Base-by-base conservation (phyloP, 2,329 filamentous ascomycete species). In the Spiromastix sp. region DNA sequence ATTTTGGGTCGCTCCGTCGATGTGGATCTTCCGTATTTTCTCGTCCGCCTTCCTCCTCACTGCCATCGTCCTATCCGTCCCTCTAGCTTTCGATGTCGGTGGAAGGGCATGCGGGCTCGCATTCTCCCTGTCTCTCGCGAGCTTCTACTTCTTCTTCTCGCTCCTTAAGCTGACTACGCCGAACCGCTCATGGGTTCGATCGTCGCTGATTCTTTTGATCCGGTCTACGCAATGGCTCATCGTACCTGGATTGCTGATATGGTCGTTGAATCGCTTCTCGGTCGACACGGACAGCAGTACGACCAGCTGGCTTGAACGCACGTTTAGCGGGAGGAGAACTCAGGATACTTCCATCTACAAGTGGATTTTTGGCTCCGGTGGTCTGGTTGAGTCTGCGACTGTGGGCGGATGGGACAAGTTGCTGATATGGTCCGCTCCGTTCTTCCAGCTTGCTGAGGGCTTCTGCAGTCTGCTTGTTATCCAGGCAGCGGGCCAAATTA, bases 391-490 rank as follows among this genome's bases (percentile, higher is more conserved):
- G 65, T 80, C 74, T 21, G 64, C 82, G 41, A 80, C 83, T 15
- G 74, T 96, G 43, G 86, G 86, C 19, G 75, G 74, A 35, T 98
- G 91, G 91, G 86, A 95, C 56, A 86, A 80, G 55, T 66, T 85
- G 32, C 63, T 98, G 60, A 74, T 80, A 53, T 96, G 93, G 67
- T 93, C 87, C 21, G 93, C 85, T 3, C 91, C 91, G 0, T 73
- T 93, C 34, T 98, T 96, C 65, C 91, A 98, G 63, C 69, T 98
- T 6, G 76, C 83, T 34, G 91, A 98, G 60, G 91, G 91, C 5
- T 98, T 98, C 64, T 96, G 91, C 68, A 96, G 85, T 53, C 66
- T 98, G 49, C 66, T 96, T 38, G 87, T 96, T 45, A 96, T 98
- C 39, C 91, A 98, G 61, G 85, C 87, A 12, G 81, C 84, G 10